Evolutionary conservation across 202 grass and related monocot species (phyloP).

Genomic region (Elaeis oleifera): DNA sequence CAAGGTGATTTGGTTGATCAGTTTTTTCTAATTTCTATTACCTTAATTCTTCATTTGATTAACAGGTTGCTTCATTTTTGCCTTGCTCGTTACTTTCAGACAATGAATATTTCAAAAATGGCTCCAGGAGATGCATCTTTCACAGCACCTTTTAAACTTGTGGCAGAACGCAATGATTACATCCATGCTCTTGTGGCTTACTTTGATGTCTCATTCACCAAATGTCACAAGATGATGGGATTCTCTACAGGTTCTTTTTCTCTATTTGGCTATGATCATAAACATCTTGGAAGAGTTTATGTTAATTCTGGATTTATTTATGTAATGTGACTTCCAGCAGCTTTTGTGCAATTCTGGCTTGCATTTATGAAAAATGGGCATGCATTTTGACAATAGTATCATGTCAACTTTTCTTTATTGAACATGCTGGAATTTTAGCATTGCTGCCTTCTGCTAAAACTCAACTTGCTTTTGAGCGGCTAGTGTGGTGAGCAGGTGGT

Average conservation of each 20-base stretch:
- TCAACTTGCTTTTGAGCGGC: too few relatives aligned
- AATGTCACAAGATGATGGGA: conserved; percentile 85
- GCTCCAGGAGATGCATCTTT: conserved; percentile 66
- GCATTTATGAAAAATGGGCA: too few relatives aligned
- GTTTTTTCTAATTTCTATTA: conserved; percentile 5
- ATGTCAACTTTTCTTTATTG: too few relatives aligned
- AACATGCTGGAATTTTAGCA: too few relatives aligned
- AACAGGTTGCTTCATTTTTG: too few relatives aligned
- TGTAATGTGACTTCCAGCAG: too few relatives aligned
- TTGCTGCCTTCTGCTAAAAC: too few relatives aligned
- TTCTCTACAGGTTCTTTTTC: conserved; percentile 76
- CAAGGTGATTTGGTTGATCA: conserved; percentile 34
- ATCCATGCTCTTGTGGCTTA: conserved; percentile 97
- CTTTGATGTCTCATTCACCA: conserved; percentile 91
- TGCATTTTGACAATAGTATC: too few relatives aligned
- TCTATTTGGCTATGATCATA: not conserved
- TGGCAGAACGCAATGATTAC: conserved; percentile 78
- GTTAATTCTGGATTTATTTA: too few relatives aligned
- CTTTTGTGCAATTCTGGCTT: too few relatives aligned
- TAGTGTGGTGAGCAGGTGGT: too few relatives aligned
- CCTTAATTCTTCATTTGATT: not conserved
- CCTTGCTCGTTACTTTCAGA: conserved; percentile 36
- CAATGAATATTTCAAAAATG: conserved; percentile 97
- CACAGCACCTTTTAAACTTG: conserved; percentile 83
- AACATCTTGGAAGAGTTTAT: too few relatives aligned